phyloP scores from a whole-genome alignment of 495 filamentous ascomycete species.

The Hyaloscypha hepaticicola region DNA sequence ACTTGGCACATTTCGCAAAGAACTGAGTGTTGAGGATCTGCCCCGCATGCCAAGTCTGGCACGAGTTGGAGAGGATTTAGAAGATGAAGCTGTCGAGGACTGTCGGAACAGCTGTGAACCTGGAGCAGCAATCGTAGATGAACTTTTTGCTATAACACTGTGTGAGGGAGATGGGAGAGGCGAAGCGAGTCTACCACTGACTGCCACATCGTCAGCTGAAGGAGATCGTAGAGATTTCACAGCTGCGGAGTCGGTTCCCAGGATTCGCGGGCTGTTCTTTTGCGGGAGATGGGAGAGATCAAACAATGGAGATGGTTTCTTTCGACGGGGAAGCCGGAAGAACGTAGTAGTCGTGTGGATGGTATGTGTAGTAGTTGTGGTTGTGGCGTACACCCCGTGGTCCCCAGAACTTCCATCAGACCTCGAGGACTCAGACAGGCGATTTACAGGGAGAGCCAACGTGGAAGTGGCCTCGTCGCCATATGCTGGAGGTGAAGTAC shows the following conservation, averaged over 20 bases:
- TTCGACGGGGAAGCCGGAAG: conserved; percentile 75
- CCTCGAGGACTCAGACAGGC: conserved; percentile 87
- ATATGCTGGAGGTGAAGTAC: conserved; percentile 57
- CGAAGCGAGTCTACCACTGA: conserved; percentile 38
- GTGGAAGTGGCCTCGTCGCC: conserved; percentile 65
- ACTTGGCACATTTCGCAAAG: conserved; percentile 55
- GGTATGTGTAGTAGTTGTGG: conserved; percentile 62
- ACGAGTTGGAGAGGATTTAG: conserved; percentile 68
- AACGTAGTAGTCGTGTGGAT: conserved; percentile 67
- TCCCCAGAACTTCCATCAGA: conserved; percentile 87
- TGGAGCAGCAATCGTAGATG: conserved; percentile 47
- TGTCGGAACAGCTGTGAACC: conserved; percentile 59
- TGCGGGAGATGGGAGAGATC: conserved; percentile 63
- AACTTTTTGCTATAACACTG: conserved; percentile 45
- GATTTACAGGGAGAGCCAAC: conserved; percentile 64
- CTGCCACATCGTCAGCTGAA: conserved; percentile 21
- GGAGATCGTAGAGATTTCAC: conserved; percentile 18
- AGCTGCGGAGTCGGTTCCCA: conserved; percentile 23
- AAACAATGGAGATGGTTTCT: conserved; percentile 81
- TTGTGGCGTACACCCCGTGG: conserved; percentile 57
- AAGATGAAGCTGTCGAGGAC: conserved; percentile 61
- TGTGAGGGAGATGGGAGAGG: conserved; percentile 58
- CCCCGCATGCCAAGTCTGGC: conserved; percentile 57
- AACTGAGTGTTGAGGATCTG: conserved; percentile 89
- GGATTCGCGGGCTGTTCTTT: conserved; percentile 39